Base-by-base conservation (phyloP, 768 basidiomycete species). In the Cyclocybe cylindracea region DNA sequence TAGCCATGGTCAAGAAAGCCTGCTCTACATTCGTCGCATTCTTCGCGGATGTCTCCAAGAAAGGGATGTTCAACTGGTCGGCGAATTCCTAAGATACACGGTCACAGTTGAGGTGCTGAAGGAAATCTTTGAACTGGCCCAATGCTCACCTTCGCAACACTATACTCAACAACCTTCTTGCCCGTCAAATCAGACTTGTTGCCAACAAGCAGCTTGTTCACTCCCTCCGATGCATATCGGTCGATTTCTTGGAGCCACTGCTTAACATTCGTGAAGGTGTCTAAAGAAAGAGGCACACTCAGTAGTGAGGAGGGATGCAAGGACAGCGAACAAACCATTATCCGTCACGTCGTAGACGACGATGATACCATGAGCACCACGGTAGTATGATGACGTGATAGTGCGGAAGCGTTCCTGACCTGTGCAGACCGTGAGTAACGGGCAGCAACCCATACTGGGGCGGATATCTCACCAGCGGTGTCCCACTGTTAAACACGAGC, bases 21-120 rank as follows among this genome's bases (percentile, higher is more conserved):
- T 99, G 94, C 70, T 99, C 97, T 54, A 99, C 97, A 62, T 97
- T 97, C 55, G 94, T 95, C 47, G 95, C 93, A 63, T 91, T 94
- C 89, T 98, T 98, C 34, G 97, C 97, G n/a, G 91, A 94, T 10
- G 97, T 99, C 78, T 99, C 97, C 66, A 99, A 76, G 87, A 97
- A 98, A 42, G 93, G 88, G 61, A 99, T 88, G 55, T 79, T 80
- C 59, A 98, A 79, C 68, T 98, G 94, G 67, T 98, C 94, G 24
- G 97, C 93, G 64, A 98, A 91, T 80, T 96, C 93, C 85, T 96
- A 56, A 45, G 19, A 32, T 47, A 55, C 50, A 14, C 34, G 16
- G 16, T 60, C 14, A 52, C 34, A 48, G 31, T 40, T 39, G 36
- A 44, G 24, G 3, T 18, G 7, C 36, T 35, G 16, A 40, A 29